Base-by-base conservation (phyloP, 2,329 filamentous ascomycete species). In the Lachnellula willkommii region DNA sequence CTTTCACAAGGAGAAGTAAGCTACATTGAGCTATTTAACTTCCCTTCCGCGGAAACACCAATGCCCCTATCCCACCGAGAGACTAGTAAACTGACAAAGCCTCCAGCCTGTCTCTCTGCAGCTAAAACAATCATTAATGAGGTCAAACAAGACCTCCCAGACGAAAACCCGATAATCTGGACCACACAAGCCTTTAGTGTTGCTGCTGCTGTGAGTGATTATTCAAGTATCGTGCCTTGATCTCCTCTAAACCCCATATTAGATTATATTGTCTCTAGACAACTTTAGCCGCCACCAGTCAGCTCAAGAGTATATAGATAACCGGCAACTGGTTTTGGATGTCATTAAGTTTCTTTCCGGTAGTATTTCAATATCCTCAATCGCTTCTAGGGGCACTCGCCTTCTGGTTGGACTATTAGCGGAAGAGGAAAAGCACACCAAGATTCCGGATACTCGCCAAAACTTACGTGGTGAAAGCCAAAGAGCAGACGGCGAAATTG, bases 381-480 rank as follows among this genome's bases (percentile, higher is more conserved):
- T 75, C 15, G 73, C 73, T 4, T 55, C 61, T 1, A 69, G 74
- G 9, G 73, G 73, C 4, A 63, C 70, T 11, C 70, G 69, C 20
- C 68, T 75, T 1, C 59, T 75, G 8, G 64, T 61, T 0, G 72
- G 72, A 0, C 60, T 75, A 3, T 52, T 75, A 5, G 50, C 58
- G 5, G 60, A 62, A 43, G 58, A 62, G 39, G 52, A 60, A n/a
- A 52, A 46, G 17, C 28, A 55, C 32, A 20, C 47, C 47, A 40
- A 37, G 26, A 4, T 26, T 53, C 4, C 55, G 53, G 22, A 49
- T 50, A 6, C 52, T 32, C 17, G 40, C 14, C 52, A 50, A 20
- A 24, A 37, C n/a, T 24, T 20, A 22, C 28, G 17, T 35, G 42
- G 53, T 12, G 39, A 50, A 39, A 47, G 50, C 14, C 52, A 54